A percentile compares a stretch with the other conserved stretches of the same genome.
Evolutionary conservation across 2,329 filamentous ascomycete species (phyloP).

Genomic region (Elsinoe australis): DNA sequence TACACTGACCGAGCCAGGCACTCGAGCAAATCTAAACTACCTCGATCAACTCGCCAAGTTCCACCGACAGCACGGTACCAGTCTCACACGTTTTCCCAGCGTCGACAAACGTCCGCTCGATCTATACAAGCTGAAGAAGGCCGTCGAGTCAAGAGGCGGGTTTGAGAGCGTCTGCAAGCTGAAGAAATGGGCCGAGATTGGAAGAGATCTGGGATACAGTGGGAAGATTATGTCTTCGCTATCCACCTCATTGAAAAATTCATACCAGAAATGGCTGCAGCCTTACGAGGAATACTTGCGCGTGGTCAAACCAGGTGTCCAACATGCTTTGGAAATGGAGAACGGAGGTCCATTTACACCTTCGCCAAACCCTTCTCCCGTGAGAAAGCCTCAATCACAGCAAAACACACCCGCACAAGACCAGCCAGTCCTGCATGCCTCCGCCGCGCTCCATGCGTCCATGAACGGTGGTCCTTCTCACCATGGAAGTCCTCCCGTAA

Average conservation of each 20-base stretch:
- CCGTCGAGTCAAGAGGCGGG: constrained; percentile 85
- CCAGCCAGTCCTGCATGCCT: constrained; percentile 58
- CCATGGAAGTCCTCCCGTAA: constrained; percentile 14
- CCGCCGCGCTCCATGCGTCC: constrained; percentile 50
- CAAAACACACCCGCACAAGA: constrained; percentile 47
- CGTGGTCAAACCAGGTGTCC: constrained; percentile 88
- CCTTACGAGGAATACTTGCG: constrained; percentile 94
- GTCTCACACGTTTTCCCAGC: constrained; percentile 86
- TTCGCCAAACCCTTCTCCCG: constrained; percentile 65
- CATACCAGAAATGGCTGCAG: constrained; percentile 92
- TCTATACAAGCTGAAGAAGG: constrained; percentile 91
- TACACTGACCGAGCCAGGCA: constrained; percentile 46
- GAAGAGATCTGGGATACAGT: constrained; percentile 90
- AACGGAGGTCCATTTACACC: constrained; percentile 85
- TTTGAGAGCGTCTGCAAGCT: constrained; percentile 95
- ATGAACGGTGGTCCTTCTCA: constrained; percentile 11
- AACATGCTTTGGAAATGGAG: constrained; percentile 87
- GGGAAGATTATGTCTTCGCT: constrained; percentile 99
- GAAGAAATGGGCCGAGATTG: constrained; percentile 99
- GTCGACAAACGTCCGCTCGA: constrained; percentile 97
- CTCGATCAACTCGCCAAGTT: constrained; percentile 92
- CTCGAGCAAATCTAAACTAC: constrained; percentile 90
- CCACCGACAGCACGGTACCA: constrained; percentile 92
- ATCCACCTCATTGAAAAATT: constrained; percentile 96
- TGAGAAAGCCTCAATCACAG: constrained; percentile 47